Evolutionary conservation across 768 basidiomycete species (phyloP).

Genomic region (Hortiboletus campestris): DNA sequence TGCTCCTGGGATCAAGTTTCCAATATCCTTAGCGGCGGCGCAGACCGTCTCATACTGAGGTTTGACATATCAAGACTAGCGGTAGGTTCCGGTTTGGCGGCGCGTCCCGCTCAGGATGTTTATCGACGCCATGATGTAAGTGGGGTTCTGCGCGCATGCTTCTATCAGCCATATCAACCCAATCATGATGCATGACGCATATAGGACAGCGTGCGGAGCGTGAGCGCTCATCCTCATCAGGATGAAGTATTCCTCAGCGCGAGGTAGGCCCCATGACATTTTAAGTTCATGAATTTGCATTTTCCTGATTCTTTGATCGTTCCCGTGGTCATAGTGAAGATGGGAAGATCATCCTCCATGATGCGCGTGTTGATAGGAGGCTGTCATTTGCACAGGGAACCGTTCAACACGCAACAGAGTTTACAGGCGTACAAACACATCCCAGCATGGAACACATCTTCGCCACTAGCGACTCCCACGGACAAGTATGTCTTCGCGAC

Average conservation of each 20-base stretch:
- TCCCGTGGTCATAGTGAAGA: constrained; percentile 53
- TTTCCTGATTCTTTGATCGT: constrained; percentile 17
- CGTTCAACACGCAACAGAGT: constrained; percentile 52
- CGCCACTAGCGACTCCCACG: constrained; percentile 57
- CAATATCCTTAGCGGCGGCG: constrained; percentile 47
- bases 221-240: constrained; percentile 63
- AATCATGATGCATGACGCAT: constrained; percentile 13
- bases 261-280: constrained; percentile 43
- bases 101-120: constrained; percentile 19
- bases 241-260: constrained; percentile 70
- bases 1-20: constrained; percentile 4
- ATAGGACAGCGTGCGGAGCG: constrained; percentile 64
- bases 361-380: constrained; percentile 44
- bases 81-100: constrained; percentile 4
- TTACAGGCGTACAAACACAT: constrained; percentile 66
- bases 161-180: constrained; percentile 21
- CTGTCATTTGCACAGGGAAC: constrained; percentile 45
- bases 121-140: constrained; percentile 35
- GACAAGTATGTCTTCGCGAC: constrained; percentile 67
- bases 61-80: constrained; percentile 49
- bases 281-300: constrained; percentile 12
- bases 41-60: constrained; percentile 49
- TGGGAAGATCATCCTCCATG: constrained; percentile 63
- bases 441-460: constrained; percentile 69
- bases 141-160: constrained; percentile 6